Evolutionary conservation across 106 monocot genomes (phyloP), one percentile per base, ranked within the genome.

Genomic region (Acanthochlamys bracteata): DNA sequence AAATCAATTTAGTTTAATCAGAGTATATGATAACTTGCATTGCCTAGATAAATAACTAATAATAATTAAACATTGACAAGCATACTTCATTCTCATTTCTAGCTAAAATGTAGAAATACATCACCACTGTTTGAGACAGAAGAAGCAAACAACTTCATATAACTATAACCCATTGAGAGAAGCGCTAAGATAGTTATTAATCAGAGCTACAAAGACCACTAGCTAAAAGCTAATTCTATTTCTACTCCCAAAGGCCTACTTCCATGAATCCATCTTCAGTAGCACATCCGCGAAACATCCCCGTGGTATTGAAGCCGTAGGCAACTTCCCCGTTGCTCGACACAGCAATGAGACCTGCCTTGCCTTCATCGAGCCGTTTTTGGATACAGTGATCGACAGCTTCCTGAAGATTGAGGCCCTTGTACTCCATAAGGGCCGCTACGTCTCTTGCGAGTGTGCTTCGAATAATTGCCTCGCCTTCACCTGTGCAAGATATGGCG

Each of bases 351-450:
- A 91, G 69, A 2, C 96, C 96, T 0, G 96, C 96, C 60, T 72
- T 71, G 10, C 96, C 96, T 33, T 82, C 75, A 17, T 90, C 96
- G 19, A 96, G 61, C 78, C 87, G 61, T 66, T 82, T 79, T 59
- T 79, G 78, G 16, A 96, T 64, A 7, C 64, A 78, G 19, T 52
- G 82, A 42, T 85, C 85, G 59, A 90, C 96, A 19, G 96, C 90
- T 66, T 82, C 76, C 67, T 85, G 84, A 24, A 96, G 69, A n/a
- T 56, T 39, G 19, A 88, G 42, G 3, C 96, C 87, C 66, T 80
- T 86, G 75, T 95, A 95, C 84, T 95, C 90, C 90, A 90, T 90
- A 22, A 95, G 63, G 7, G 94, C 94, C 4, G 90, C 90, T 60
- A 95, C 94, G 15, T 95, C 94, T 42, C 90, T 65, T 0, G 94